phyloP scores from a whole-genome alignment of 768 basidiomycete species.

The Pisolithus albus region DNA sequence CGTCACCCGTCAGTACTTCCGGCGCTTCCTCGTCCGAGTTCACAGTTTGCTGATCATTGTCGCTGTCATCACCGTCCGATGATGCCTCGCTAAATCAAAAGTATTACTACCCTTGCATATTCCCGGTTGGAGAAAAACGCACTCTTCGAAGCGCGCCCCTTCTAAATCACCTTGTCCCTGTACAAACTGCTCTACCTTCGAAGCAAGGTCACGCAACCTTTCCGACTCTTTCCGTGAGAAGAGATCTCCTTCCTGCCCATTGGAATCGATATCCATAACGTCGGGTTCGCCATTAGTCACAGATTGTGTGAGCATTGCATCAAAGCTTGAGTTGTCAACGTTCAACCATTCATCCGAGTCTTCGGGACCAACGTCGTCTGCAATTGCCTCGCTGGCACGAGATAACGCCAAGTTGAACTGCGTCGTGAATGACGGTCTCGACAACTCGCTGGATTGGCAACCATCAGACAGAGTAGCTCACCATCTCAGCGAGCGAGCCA shows the following conservation, averaged over 20 bases:
- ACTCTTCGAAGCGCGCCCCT: slow-evolving; percentile 91
- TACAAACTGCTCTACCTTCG: slow-evolving; percentile 85
- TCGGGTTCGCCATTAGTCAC: slow-evolving; percentile 10
- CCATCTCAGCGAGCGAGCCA: slow-evolving; percentile 7
- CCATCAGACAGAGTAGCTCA: background rate
- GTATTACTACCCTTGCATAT: slow-evolving; percentile 1
- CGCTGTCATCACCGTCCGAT: slow-evolving; percentile 53
- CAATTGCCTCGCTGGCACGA: slow-evolving; percentile 27
- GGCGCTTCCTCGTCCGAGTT: slow-evolving; percentile 40
- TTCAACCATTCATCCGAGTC: slow-evolving; percentile 85
- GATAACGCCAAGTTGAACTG: slow-evolving; percentile 61
- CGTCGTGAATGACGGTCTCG: slow-evolving; percentile 69
- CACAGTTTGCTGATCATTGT: slow-evolving; percentile 21
- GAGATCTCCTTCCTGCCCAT: slow-evolving; percentile 30
- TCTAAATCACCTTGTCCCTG: slow-evolving; percentile 84
- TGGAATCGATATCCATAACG: slow-evolving; percentile 46
- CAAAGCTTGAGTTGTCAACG: slow-evolving; percentile 68
- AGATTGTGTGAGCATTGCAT: slow-evolving; percentile 56
- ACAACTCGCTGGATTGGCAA: slow-evolving; percentile 38
- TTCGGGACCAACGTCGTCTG: slow-evolving; percentile 36
- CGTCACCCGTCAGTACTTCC: slow-evolving; percentile 22
- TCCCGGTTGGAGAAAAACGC: slow-evolving; percentile 24
- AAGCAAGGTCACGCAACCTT: slow-evolving; percentile 68
- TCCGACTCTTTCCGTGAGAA: slow-evolving; percentile 60
- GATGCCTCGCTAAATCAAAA: slow-evolving; percentile 46